Conservation (phyloP, 176 grass and related monocot genomes). For the Calamus simplicifolius region DNA sequence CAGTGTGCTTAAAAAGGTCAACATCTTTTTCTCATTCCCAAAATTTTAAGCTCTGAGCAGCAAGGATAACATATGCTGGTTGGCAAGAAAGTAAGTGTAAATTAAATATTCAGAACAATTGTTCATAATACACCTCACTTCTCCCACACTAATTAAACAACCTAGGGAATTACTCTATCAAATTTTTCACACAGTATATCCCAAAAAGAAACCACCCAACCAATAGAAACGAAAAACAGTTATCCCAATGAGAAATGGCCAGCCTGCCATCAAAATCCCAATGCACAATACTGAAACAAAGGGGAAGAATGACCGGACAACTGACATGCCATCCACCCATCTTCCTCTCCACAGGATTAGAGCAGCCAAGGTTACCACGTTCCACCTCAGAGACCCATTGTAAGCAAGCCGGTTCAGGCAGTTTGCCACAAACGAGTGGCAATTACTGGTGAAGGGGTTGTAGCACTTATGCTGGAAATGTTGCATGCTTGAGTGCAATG, state of each 20-base stretch:
- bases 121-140: no score
- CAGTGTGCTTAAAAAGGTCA: no score
- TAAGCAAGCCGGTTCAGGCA: conserved; percentile 65
- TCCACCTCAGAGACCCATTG: conserved; percentile 49
- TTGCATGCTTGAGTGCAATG: conserved; percentile 44
- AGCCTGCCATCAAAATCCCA: conserved; percentile 70
- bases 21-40: no score
- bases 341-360: conserved; percentile 58
- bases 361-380: conserved; percentile 45
- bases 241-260: conserved; percentile 86
- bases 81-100: no score
- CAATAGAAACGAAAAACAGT: conserved; percentile 62
- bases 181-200: conserved; percentile 55
- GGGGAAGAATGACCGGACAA: conserved; percentile 47
- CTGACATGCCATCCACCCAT: conserved; percentile 71
- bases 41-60: no score
- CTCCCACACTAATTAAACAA: no score
- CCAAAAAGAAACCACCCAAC: conserved; percentile 72
- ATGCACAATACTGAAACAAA: conserved; percentile 49
- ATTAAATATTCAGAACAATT: neutral
- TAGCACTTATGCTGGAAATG: conserved; percentile 78
- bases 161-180: conserved; percentile 35
- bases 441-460: conserved; percentile 85
- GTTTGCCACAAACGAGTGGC: conserved; percentile 59
- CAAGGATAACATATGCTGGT: no score